A percentile compares a stretch with the other conserved stretches of the same genome.
Evolutionary conservation across 2,329 filamentous ascomycete species (phyloP).

Genomic region (Fusarium sp.): DNA sequence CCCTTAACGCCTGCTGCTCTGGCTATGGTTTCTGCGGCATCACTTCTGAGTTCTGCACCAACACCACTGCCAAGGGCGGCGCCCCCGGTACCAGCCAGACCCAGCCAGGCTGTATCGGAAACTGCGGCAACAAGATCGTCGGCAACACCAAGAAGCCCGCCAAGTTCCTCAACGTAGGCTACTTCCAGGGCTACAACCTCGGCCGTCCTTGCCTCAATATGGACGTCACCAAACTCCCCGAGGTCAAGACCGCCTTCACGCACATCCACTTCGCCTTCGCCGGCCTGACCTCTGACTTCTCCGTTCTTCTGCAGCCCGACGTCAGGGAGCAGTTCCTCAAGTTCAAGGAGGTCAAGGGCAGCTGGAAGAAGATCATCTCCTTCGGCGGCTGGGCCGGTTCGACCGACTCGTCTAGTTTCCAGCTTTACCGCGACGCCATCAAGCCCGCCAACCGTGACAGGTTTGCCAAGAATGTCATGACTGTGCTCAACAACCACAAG

Average conservation of each 20-base stretch:
- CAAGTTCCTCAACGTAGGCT: conserved; percentile 48
- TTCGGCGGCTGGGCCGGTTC: conserved; percentile 55
- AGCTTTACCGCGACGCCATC: conserved; percentile 49
- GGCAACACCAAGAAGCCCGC: conserved; percentile 46
- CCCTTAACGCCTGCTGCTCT: conserved; percentile 58
- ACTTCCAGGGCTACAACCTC: conserved; percentile 52
- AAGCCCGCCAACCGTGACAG: conserved; percentile 53
- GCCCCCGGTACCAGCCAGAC: conserved; percentile 46
- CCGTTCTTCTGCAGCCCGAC: conserved; percentile 36
- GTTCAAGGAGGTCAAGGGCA: conserved; percentile 47
- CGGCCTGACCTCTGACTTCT: conserved; percentile 38
- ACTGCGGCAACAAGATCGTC: conserved; percentile 51
- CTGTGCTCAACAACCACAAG: conserved; percentile 56
- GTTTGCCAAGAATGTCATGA: conserved; percentile 53
- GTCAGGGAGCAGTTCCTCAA: conserved; percentile 48
- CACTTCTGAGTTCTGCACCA: conserved; percentile 58
- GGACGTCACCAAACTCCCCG: conserved; percentile 45
- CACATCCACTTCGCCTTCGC: conserved; percentile 54
- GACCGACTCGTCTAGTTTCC: conserved; percentile 43
- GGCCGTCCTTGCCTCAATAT: conserved; percentile 50
- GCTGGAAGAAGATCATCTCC: conserved; percentile 52
- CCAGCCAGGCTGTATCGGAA: conserved; percentile 50
- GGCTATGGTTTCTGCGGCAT: conserved; percentile 61
- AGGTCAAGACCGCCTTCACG: conserved; percentile 43
- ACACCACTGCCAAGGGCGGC: conserved; percentile 47